Conservation (phyloP, 2,329 filamentous ascomycete species). For the Botrytis sinoallii region DNA sequence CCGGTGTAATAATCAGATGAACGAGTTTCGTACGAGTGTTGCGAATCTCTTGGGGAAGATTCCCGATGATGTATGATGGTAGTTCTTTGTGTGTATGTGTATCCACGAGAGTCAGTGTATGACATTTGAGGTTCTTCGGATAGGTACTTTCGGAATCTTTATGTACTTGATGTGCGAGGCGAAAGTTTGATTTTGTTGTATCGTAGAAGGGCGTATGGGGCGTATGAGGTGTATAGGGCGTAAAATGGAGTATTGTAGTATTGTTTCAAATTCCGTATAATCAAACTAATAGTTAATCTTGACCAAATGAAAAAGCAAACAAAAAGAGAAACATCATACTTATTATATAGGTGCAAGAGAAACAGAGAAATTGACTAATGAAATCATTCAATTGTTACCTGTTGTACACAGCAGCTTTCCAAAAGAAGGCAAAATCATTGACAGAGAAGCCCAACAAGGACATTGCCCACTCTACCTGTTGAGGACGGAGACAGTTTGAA, state of each 20-base stretch:
- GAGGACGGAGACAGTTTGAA: background rate
- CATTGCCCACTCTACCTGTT: background rate
- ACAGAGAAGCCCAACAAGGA: background rate
- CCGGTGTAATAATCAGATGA: conserved; percentile 9
- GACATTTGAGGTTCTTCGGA: conserved; percentile 1
- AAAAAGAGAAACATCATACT: conserved; percentile 1
- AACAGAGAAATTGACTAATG: conserved; percentile 1
- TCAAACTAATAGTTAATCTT: conserved; percentile 7
- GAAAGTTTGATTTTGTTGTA: background rate
- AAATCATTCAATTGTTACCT: conserved; percentile 5
- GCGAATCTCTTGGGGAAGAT: background rate
- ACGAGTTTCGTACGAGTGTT: background rate
- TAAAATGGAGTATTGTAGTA: background rate
- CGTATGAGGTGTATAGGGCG: background rate
- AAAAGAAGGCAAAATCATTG: background rate
- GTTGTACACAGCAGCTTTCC: background rate
- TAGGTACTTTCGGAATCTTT: conserved; percentile 7
- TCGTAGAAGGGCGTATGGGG: background rate
- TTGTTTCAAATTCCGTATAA: background rate
- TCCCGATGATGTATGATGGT: background rate
- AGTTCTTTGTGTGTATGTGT: conserved; percentile 1
- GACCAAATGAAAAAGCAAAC: conserved; percentile 9
- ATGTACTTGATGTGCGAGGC: background rate
- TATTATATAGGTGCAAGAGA: background rate
- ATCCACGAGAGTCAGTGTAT: conserved; percentile 13